These are phyloP conservation scores for Przewalskia tangutica DNA, from an alignment of 257 asterid genomes.

Conservation along the genomic window DNA sequence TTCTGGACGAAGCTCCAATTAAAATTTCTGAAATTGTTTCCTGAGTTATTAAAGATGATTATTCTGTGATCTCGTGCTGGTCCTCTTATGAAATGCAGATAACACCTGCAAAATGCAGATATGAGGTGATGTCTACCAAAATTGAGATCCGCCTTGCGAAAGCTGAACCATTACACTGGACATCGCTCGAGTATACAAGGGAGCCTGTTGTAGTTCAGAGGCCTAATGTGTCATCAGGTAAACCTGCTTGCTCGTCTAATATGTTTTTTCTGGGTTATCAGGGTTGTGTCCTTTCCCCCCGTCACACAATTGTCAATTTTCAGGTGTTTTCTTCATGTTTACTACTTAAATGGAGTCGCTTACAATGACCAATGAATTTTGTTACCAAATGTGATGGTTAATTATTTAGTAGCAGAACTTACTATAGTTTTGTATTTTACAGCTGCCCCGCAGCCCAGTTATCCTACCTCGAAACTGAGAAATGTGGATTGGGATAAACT, in stretches of 20 bases:
- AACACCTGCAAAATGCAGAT: constrained; percentile 64
- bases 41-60: neutral
- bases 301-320: neutral
- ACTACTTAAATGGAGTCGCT: neutral
- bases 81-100: constrained; percentile 40
- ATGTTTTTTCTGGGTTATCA: neutral
- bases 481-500: constrained; percentile 85
- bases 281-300: neutral
- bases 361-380: neutral
- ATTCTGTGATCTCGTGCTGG: constrained; percentile 9
- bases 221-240: constrained; percentile 47
- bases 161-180: constrained; percentile 68
- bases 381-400: neutral
- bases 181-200: constrained; percentile 58
- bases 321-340: neutral
- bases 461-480: constrained; percentile 78
- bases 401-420: neutral
- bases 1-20: neutral
- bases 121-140: constrained; percentile 69
- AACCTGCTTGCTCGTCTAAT: neutral
- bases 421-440: constrained; percentile 13
- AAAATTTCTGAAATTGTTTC: constrained; percentile 3
- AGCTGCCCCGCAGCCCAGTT: constrained; percentile 54
- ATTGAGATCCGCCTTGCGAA: constrained; percentile 87
- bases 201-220: constrained; percentile 33